phyloP scores from a whole-genome alignment of 176 grass and related monocot species.

The Oryza meridionalis region DNA sequence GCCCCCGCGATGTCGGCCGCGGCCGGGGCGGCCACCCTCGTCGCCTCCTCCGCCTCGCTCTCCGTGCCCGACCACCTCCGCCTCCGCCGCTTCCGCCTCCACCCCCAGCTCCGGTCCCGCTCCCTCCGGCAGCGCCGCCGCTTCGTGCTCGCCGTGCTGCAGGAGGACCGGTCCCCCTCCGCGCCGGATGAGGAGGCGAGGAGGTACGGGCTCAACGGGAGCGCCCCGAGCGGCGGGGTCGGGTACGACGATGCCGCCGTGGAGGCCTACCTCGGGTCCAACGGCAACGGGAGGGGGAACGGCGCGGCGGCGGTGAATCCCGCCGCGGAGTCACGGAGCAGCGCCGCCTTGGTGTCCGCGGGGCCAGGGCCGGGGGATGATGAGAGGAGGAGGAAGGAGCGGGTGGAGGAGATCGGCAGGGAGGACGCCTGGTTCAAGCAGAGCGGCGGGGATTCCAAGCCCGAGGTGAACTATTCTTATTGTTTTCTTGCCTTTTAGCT shows the following conservation, averaged over 20 bases:
- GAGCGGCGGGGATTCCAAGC: slow-evolving; percentile 33
- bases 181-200: slow-evolving; percentile 36
- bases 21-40: slow-evolving; percentile 35
- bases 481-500: background rate
- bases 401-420: slow-evolving; percentile 79
- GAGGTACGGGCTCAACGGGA: slow-evolving; percentile 56
- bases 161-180: slow-evolving; percentile 28
- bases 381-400: slow-evolving; percentile 77
- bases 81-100: slow-evolving; percentile 35
- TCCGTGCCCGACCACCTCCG: slow-evolving; percentile 51
- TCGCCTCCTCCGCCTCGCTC: slow-evolving; percentile 46
- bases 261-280: slow-evolving; percentile 39
- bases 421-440: slow-evolving; percentile 97
- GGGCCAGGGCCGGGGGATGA: slow-evolving; percentile 21
- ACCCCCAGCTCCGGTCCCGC: background rate
- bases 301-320: slow-evolving; percentile 21
- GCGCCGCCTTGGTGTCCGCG: background rate
- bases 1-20: slow-evolving; percentile 27
- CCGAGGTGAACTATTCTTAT: slow-evolving; percentile 49
- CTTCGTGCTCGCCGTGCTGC: slow-evolving; percentile 29
- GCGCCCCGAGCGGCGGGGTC: slow-evolving; percentile 38
- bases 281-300: slow-evolving; percentile 31
- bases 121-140: background rate
- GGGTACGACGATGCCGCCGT: slow-evolving; percentile 53
- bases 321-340: background rate